A percentile compares a stretch with the other conserved stretches of the same genome.
phyloP scores from a whole-genome alignment of 2,329 filamentous ascomycete genomes.

The Calonectria fujianensis region DNA sequence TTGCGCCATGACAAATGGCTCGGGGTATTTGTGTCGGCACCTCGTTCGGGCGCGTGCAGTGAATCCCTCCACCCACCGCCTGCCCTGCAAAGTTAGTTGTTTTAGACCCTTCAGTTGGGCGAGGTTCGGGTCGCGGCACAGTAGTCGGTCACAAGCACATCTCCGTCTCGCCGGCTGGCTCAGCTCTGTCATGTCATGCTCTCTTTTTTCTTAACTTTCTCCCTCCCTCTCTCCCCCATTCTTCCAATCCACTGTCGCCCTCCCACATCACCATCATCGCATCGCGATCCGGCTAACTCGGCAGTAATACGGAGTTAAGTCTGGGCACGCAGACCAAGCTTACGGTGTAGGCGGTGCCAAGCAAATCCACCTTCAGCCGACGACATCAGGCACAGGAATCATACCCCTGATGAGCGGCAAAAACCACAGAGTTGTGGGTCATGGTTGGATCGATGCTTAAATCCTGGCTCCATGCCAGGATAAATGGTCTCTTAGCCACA shows the following conservation, averaged over 20 bases:
- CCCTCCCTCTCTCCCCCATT: not conserved
- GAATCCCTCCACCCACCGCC: not conserved
- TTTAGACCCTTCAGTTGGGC: constrained; percentile 1
- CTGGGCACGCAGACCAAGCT: constrained; percentile 21
- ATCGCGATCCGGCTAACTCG: constrained; percentile 6
- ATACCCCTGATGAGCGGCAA: constrained; percentile 9
- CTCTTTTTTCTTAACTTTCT: not conserved
- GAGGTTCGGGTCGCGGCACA: not conserved
- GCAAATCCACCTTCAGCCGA: constrained; percentile 21
- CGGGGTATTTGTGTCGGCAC: not conserved
- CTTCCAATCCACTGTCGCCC: not conserved
- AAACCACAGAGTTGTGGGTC: constrained; percentile 22
- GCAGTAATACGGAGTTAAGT: constrained; percentile 12
- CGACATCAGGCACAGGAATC: constrained; percentile 8
- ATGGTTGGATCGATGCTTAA: constrained; percentile 28
- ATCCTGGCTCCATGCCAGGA: not conserved
- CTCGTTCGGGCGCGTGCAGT: not conserved
- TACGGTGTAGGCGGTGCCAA: constrained; percentile 24
- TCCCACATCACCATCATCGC: not conserved
- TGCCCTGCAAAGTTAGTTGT: constrained; percentile 15
- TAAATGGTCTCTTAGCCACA: constrained; percentile 15
- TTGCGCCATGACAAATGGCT: not conserved
- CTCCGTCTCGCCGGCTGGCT: not conserved
- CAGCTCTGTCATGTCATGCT: not conserved
- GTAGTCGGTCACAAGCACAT: not conserved